Percentiles rank a stretch among this genome's conserved stretches.
Evolutionary conservation across 164 flowering plant species (phyloP).

Genomic region (Nelumbo lutea): DNA sequence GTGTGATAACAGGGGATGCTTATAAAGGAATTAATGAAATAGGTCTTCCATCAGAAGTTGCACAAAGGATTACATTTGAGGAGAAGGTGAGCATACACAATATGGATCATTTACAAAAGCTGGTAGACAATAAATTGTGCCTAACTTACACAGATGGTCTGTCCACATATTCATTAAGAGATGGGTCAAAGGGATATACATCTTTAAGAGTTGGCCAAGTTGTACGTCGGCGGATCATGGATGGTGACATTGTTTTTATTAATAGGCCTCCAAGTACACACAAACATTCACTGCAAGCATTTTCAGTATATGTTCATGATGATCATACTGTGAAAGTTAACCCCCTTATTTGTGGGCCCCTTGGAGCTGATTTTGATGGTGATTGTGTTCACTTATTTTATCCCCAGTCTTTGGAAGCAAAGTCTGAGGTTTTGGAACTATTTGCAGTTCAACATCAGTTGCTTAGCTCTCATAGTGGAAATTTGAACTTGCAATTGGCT

Average conservation of each 20-base stretch:
- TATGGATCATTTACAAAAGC: conserved; percentile 45
- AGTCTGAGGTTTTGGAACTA: conserved; percentile 86
- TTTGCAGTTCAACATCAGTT: conserved; percentile 87
- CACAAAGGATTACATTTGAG: conserved; percentile 83
- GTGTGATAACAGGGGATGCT: conserved; percentile 91
- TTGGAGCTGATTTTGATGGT: conserved; percentile 96
- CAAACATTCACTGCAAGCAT: conserved; percentile 90
- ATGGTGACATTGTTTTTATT: conserved; percentile 87
- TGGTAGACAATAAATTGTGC: conserved; percentile 77
- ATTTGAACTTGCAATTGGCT: conserved; percentile 67
- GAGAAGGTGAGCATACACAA: conserved; percentile 76
- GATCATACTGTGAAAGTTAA: conserved; percentile 88
- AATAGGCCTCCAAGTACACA: conserved; percentile 97
- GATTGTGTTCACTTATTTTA: conserved; percentile 87
- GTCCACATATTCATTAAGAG: conserved; percentile 64
- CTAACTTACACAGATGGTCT: conserved; percentile 66
- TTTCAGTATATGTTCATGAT: conserved; percentile 71
- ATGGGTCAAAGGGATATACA: conserved; percentile 82
- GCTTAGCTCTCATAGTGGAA: conserved; percentile 85
- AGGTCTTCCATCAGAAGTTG: conserved; percentile 82
- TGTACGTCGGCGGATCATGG: conserved; percentile 75
- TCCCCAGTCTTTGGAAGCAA: conserved; percentile 87
- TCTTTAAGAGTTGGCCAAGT: conserved; percentile 69
- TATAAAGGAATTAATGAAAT: conserved; percentile 63
- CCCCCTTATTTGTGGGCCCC: conserved; percentile 88